These are phyloP conservation scores for Curvularia eragrostidis DNA, from an alignment of 2,329 filamentous ascomycete species.

Conservation along the genomic window DNA sequence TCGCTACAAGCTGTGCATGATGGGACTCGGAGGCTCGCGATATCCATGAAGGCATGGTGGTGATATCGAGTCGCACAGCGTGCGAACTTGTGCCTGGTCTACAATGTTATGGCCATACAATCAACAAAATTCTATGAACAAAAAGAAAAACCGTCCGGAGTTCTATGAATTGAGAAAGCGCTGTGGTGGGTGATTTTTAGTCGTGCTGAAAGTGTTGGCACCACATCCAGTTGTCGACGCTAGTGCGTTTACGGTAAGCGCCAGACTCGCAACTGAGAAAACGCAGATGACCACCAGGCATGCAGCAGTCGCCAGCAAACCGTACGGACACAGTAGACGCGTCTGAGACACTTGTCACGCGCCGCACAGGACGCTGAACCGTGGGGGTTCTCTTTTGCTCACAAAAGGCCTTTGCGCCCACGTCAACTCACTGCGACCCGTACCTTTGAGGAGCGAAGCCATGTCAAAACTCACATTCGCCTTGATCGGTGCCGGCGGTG, in stretches of 20 bases:
- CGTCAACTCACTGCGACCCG: slow-evolving; percentile 4
- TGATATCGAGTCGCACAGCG: slow-evolving; percentile 3
- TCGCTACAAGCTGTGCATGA: slow-evolving; percentile 70
- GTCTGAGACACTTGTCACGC: slow-evolving; percentile 48
- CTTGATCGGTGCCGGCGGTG: slow-evolving; percentile 57
- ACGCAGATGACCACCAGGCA: slow-evolving; percentile 37
- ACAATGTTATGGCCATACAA: slow-evolving; percentile 15
- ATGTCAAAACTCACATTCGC: slow-evolving; percentile 61
- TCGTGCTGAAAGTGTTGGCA: slow-evolving; percentile 10
- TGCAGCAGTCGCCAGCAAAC: slow-evolving; percentile 39
- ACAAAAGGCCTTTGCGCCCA: slow-evolving; percentile 25
- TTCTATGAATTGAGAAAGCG: background rate
- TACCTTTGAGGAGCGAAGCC: slow-evolving; percentile 13
- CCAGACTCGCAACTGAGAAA: slow-evolving; percentile 26
- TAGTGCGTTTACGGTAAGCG: slow-evolving; percentile 27
- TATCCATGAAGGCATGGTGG: slow-evolving; percentile 56
- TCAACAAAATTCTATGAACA: background rate
- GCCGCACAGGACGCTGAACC: slow-evolving; percentile 40
- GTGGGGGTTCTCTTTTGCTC: slow-evolving; percentile 10
- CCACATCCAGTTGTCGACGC: slow-evolving; percentile 15
- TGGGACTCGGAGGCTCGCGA: slow-evolving; percentile 54
- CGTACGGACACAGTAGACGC: slow-evolving; percentile 40
- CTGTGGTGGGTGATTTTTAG: slow-evolving; percentile 14
- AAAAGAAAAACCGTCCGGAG: background rate
- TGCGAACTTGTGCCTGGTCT: slow-evolving; percentile 5